Conservation (phyloP, 1,139 yeast species). For the Saccharomyces uvarum region DNA sequence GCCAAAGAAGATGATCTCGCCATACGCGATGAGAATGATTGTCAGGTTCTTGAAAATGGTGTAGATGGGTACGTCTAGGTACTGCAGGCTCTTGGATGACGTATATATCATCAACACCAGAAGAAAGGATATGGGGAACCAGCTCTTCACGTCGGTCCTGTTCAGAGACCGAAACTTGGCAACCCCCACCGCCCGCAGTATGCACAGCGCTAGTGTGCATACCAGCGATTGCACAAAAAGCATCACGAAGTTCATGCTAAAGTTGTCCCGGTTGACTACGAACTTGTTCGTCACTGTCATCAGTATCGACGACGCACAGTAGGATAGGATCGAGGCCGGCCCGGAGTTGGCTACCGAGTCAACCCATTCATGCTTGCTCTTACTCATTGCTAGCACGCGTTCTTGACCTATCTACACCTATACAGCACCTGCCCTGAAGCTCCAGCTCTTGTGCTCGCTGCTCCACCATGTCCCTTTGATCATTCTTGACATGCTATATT, state of each 20-base stretch:
- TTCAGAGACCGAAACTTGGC: slow-evolving; percentile 83
- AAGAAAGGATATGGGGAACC: slow-evolving; percentile 87
- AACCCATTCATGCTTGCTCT: slow-evolving; percentile 12
- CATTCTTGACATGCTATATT: not conserved
- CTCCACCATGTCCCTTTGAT: not conserved
- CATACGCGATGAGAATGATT: slow-evolving; percentile 90
- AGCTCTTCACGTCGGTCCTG: slow-evolving; percentile 79
- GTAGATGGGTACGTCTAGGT: slow-evolving; percentile 83
- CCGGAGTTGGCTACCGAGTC: slow-evolving; percentile 58
- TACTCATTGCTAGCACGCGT: slow-evolving; percentile 13
- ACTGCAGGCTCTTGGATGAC: slow-evolving; percentile 87
- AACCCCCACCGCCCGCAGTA: slow-evolving; percentile 61
- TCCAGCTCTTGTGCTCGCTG: not conserved
- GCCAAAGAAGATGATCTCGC: slow-evolving; percentile 95
- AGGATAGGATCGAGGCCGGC: slow-evolving; percentile 71
- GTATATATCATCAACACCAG: slow-evolving; percentile 93
- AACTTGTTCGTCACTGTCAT: slow-evolving; percentile 96
- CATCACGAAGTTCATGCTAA: slow-evolving; percentile 84
- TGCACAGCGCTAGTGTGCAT: slow-evolving; percentile 64
- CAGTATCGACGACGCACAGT: slow-evolving; percentile 84
- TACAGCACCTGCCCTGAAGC: not conserved
- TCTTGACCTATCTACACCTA: not conserved
- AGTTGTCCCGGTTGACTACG: slow-evolving; percentile 72
- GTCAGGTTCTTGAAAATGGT: slow-evolving; percentile 95
- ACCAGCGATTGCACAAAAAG: slow-evolving; percentile 74